Conservation (phyloP, 2,329 filamentous ascomycete species). For the Penicillium sp. region DNA sequence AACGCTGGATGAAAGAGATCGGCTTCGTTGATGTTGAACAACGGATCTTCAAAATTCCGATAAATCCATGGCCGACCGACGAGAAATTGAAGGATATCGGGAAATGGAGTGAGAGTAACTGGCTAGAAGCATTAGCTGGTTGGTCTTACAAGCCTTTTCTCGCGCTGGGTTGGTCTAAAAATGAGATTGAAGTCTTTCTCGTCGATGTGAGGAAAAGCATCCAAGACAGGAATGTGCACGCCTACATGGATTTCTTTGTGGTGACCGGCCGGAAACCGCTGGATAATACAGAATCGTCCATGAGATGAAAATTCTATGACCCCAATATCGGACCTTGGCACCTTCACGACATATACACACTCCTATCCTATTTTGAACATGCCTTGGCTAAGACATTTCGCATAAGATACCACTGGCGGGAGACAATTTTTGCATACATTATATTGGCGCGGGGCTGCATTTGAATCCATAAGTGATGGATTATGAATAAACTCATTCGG, state of each 20-base stretch:
- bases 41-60: constrained; percentile 56
- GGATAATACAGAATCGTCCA: constrained; percentile 23
- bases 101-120: constrained; percentile 53
- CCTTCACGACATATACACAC: constrained; percentile 16
- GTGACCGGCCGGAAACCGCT: constrained; percentile 44
- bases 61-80: constrained; percentile 57
- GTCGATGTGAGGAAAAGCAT: constrained; percentile 49
- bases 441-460: constrained; percentile 26
- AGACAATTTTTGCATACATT: constrained; percentile 29
- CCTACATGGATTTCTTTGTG: constrained; percentile 46
- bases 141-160: constrained; percentile 51
- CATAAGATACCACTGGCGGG: constrained; percentile 36
- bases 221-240: constrained; percentile 46
- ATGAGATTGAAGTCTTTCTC: constrained; percentile 52
- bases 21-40: constrained; percentile 63
- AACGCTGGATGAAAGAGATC: constrained; percentile 58
- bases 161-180: constrained; percentile 48
- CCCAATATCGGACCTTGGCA: not conserved
- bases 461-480: not conserved
- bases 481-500: not conserved
- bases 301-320: constrained; percentile 8
- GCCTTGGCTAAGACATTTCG: constrained; percentile 29
- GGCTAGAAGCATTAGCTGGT: constrained; percentile 48
- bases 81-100: constrained; percentile 53
- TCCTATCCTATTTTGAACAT: constrained; percentile 16